Conservation (phyloP, 768 basidiomycete species). For the Scleroderma bovista region DNA sequence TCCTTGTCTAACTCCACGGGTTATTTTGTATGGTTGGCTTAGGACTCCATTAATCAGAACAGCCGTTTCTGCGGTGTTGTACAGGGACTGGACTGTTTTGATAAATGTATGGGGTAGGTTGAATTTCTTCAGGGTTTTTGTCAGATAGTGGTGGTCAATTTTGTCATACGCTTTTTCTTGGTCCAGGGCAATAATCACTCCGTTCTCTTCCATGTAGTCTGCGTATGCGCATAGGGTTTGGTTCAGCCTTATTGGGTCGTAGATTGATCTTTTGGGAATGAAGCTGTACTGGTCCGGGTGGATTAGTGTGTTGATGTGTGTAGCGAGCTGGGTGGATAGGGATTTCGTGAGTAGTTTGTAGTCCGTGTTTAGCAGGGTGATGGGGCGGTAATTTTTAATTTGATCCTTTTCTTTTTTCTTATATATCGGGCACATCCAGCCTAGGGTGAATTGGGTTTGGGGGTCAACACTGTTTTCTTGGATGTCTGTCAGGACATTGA, state of each 20-base stretch:
- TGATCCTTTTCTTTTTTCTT: conserved; percentile 1
- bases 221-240: no score
- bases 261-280: no score
- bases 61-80: conserved; percentile 7
- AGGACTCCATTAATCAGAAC: conserved; percentile 13
- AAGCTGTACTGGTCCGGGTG: neutral
- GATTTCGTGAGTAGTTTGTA: conserved; percentile 15
- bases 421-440: conserved; percentile 26
- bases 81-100: conserved; percentile 7
- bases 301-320: neutral
- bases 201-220: no score
- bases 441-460: neutral
- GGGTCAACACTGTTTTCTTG: neutral
- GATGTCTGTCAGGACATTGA: neutral
- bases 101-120: conserved; percentile 12
- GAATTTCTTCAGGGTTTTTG: neutral
- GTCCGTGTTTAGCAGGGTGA: conserved; percentile 14
- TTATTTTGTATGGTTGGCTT: conserved; percentile 11
- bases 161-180: conserved; percentile 17
- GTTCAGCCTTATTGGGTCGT: no score
- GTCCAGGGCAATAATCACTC: neutral
- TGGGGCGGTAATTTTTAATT: conserved; percentile 13
- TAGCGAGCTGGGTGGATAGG: neutral
- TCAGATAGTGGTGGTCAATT: conserved; percentile 13
- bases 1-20: conserved; percentile 17